Base-by-base conservation (phyloP, 148 eudicot genomes). In the Rhododendron griersonianum region DNA sequence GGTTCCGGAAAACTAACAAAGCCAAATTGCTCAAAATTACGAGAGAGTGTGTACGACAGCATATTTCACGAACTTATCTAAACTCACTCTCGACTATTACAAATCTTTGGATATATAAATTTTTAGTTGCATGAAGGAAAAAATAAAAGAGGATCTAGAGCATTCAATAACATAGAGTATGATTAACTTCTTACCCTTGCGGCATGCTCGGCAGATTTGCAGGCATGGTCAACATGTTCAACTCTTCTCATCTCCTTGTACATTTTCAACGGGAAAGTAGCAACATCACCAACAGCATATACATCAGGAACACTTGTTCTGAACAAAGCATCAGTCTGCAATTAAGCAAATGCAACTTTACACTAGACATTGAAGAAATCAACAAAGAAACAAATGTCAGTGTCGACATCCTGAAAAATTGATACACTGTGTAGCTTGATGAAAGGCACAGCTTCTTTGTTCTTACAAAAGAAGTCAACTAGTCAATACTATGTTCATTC, bases 201-300 rank as follows among this genome's bases (percentile, higher is more conserved):
- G 86, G 98, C 98, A 89, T 97, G 99, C 89, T 94, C 98, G 81
- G 99, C 98, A 88, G 99, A 95, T 91, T 97, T 97, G 83, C 98
- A 98, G 84, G 99, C 84, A 84, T 95, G 98, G 83, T 97, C 99
- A 84, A 97, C 98, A 86, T 97, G 99, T 89, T 97, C 99, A 84
- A 97, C 98, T 88, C 99, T 93, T 89, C 98, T 90, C 19, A 90
- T 59, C 47, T 97, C 99, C 86, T 91, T 93, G 84, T 92, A 97
- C 71, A 95, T 35, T 91, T 97, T 97, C 96, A 97, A 35, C 2
- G 99, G 98, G 89, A 97, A 97, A 84, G 98, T 93, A 51, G 98
- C 99, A 81, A 94, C 98, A 88, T 97, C 99, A 76, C 99, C 99
- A 82, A 95, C 94, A 87, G 99, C 98, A 90, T 97, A 94, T 41